Conservation (phyloP, 2,329 filamentous ascomycete genomes). For the Trichoderma aggressivum region DNA sequence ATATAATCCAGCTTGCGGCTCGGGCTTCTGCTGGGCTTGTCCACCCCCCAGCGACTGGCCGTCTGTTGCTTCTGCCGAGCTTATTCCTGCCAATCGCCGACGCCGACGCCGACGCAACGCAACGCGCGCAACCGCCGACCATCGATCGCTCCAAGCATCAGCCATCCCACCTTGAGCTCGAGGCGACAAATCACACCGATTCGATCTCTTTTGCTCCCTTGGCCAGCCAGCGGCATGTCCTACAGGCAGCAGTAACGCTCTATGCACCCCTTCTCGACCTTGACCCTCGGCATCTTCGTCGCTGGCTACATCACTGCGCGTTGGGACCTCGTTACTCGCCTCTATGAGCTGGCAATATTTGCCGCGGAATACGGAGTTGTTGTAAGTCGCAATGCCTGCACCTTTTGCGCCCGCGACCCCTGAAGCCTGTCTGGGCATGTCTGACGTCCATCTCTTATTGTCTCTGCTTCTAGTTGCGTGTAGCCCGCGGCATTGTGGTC, state of each 20-base stretch:
- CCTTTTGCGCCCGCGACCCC: background rate
- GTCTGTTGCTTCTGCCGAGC: background rate
- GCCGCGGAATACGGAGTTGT: slow-evolving; percentile 99
- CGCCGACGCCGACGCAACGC: too few relatives aligned
- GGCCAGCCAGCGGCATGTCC: slow-evolving; percentile 43
- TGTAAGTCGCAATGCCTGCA: slow-evolving; percentile 52
- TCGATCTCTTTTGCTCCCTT: background rate
- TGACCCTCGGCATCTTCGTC: slow-evolving; percentile 97
- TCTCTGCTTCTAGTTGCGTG: slow-evolving; percentile 62
- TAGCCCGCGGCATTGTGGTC: slow-evolving; percentile 77
- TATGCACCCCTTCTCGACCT: slow-evolving; percentile 97
- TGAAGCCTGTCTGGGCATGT: background rate
- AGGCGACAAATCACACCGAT: background rate
- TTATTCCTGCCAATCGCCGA: background rate
- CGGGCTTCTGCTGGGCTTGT: background rate
- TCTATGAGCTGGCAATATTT: slow-evolving; percentile 96
- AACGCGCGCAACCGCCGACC: background rate
- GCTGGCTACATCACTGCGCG: slow-evolving; percentile 98
- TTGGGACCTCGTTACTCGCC: slow-evolving; percentile 94
- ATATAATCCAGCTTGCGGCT: slow-evolving; percentile 2
- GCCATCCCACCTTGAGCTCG: background rate
- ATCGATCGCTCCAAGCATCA: background rate
- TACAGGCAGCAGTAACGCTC: slow-evolving; percentile 45
- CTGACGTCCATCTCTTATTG: background rate
- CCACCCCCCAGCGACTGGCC: background rate